These are phyloP conservation scores for Erysimum pusillum DNA, from an alignment of 441 rosid genomes.

Conservation along the genomic window DNA sequence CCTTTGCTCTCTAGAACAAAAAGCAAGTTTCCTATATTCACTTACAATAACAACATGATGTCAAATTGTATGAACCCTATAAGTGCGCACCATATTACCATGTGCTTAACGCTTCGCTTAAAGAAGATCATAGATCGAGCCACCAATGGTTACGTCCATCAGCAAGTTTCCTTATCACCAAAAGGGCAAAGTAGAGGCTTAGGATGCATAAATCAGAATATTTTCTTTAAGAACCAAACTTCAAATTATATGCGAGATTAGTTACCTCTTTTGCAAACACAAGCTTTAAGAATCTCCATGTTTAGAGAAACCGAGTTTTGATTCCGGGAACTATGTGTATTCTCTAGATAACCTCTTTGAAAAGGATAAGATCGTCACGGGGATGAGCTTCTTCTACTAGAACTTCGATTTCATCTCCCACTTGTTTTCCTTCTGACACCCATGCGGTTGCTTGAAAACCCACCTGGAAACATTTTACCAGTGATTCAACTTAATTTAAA, in stretches of 20 bases:
- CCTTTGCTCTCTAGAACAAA: slow-evolving; percentile 28
- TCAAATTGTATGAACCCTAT: slow-evolving; percentile 23
- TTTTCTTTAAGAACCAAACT: neutral
- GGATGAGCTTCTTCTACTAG: slow-evolving; percentile 90
- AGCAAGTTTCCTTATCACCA: slow-evolving; percentile 36
- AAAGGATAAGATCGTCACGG: slow-evolving; percentile 70
- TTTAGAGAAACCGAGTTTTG: slow-evolving; percentile 25
- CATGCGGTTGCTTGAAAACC: slow-evolving; percentile 85
- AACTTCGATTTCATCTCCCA: slow-evolving; percentile 88
- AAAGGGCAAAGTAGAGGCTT: slow-evolving; percentile 20
- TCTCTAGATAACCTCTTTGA: slow-evolving; percentile 61
- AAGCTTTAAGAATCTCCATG: slow-evolving; percentile 23
- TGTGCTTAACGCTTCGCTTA: neutral
- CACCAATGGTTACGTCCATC: slow-evolving; percentile 37
- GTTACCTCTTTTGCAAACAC: slow-evolving; percentile 40
- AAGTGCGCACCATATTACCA: slow-evolving; percentile 33
- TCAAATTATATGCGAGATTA: neutral
- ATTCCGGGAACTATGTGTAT: slow-evolving; percentile 9
- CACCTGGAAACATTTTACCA: slow-evolving; percentile 57
- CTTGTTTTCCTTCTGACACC: slow-evolving; percentile 77
- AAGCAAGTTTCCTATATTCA: slow-evolving; percentile 32
- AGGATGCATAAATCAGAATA: slow-evolving; percentile 6
- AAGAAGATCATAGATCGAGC: slow-evolving; percentile 25
- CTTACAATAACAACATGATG: slow-evolving; percentile 26
- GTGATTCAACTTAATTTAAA: neutral